Conservation (phyloP, 1,284 basidiomycete genomes). For the Pseudozyma tsukubaensis region DNA sequence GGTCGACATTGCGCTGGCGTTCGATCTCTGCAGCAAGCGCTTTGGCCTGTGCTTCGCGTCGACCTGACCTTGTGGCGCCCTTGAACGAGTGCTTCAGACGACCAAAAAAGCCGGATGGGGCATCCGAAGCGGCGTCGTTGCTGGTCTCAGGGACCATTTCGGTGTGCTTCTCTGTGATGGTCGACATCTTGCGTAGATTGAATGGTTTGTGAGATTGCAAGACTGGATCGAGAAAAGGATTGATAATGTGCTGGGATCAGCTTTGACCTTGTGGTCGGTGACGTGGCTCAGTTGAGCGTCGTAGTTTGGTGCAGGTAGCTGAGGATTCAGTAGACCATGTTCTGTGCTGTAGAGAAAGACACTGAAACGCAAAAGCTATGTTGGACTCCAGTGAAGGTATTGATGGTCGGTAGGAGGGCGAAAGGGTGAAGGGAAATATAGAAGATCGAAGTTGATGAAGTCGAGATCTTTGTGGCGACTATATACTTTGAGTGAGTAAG, state of each 20-base stretch:
- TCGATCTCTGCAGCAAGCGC: conserved; percentile 52
- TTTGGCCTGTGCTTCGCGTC: conserved; percentile 49
- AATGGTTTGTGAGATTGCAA: neutral
- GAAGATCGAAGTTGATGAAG: neutral
- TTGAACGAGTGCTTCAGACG: conserved; percentile 42
- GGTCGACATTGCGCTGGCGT: conserved; percentile 55
- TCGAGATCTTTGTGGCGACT: conserved; percentile 5
- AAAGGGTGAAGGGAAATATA: neutral
- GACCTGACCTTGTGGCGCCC: conserved; percentile 41
- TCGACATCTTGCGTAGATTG: conserved; percentile 7
- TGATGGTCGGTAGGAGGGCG: neutral
- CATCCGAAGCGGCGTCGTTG: conserved; percentile 2
- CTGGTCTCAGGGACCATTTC: conserved; percentile 1
- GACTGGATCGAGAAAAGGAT: neutral
- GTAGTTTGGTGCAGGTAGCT: neutral
- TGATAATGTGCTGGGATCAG: neutral
- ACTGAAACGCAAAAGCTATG: no score
- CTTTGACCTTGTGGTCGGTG: neutral
- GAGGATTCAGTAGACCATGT: conserved; percentile 26
- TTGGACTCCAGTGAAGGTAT: no score
- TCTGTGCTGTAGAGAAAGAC: conserved; percentile 1
- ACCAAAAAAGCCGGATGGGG: conserved; percentile 24
- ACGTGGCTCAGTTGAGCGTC: conserved; percentile 16
- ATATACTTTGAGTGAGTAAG: conserved; percentile 7
- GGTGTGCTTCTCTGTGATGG: conserved; percentile 15